These are phyloP conservation scores for Rhodotorula glutinis DNA, from an alignment of 1,284 basidiomycete genomes.

Conservation along the genomic window DNA sequence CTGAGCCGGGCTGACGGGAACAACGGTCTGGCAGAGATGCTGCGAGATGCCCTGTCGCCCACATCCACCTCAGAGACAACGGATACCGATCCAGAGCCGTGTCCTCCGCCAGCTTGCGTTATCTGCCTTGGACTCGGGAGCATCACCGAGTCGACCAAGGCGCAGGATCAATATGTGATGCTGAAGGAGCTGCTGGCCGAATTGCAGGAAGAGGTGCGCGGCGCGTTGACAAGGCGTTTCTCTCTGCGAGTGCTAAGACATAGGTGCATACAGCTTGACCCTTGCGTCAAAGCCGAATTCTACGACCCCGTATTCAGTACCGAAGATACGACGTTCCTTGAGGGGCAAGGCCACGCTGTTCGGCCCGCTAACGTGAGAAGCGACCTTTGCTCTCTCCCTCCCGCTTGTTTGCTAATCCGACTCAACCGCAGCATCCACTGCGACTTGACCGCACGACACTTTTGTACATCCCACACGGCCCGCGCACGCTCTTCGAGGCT, in stretches of 20 bases:
- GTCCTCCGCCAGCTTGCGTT: slow-evolving; percentile 20
- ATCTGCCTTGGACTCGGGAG: slow-evolving; percentile 38
- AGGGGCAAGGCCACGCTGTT: slow-evolving; percentile 11
- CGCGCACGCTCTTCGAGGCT: slow-evolving; percentile 38
- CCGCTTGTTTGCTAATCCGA: no score
- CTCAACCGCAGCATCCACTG: slow-evolving; percentile 26
- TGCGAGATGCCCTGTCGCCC: slow-evolving; percentile 9
- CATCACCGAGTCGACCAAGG: slow-evolving; percentile 31
- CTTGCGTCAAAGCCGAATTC: slow-evolving; percentile 2
- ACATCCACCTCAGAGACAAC: neutral
- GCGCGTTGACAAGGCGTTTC: neutral
- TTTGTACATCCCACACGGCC: slow-evolving; percentile 44
- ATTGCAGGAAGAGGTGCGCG: slow-evolving; percentile 9
- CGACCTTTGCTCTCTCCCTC: no score
- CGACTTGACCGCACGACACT: slow-evolving; percentile 26
- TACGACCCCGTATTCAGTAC: slow-evolving; percentile 35
- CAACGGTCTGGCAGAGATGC: neutral
- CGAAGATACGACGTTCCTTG: slow-evolving; percentile 22
- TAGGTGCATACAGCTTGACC: slow-evolving; percentile 2
- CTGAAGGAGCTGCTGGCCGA: slow-evolving; percentile 24
- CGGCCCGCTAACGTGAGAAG: slow-evolving; percentile 14
- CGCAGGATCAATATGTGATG: slow-evolving; percentile 38
- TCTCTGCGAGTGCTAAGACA: no score
- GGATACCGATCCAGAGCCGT: neutral
- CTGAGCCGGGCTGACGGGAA: neutral